A percentile compares a stretch with the other conserved stretches of the same genome.
Conservation (phyloP, 2,329 filamentous ascomycete genomes). For the Penicillium corylophilum region DNA sequence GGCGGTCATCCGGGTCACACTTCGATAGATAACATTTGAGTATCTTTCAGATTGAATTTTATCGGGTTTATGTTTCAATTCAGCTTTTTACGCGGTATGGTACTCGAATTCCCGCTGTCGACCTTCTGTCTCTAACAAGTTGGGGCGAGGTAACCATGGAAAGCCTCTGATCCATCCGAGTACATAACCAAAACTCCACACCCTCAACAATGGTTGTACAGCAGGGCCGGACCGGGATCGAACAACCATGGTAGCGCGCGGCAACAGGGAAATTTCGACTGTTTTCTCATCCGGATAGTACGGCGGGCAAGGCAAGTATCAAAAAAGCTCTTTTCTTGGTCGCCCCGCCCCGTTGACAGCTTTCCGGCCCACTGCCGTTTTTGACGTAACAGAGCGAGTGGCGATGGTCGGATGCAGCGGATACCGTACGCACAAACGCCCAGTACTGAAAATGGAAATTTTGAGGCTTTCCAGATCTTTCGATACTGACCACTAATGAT, state of each 20-base stretch:
- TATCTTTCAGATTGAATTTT: background rate
- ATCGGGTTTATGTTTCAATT: background rate
- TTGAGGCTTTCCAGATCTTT: background rate
- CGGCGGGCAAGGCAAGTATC: background rate
- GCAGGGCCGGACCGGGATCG: constrained; percentile 22
- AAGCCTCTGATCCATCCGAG: constrained; percentile 5
- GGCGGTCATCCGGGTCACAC: background rate
- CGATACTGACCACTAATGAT: background rate
- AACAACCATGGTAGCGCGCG: constrained; percentile 20
- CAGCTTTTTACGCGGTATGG: background rate
- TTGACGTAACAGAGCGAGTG: constrained; percentile 15
- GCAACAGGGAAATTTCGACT: constrained; percentile 1
- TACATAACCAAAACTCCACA: constrained; percentile 20
- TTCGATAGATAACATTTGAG: background rate
- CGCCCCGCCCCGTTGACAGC: constrained; percentile 19
- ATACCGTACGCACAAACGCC: constrained; percentile 17
- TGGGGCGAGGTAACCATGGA: constrained; percentile 16
- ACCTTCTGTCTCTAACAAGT: constrained; percentile 7
- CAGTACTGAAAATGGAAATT: background rate
- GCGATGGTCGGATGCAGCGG: constrained; percentile 20
- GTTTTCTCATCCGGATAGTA: constrained; percentile 1
- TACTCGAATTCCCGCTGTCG: constrained; percentile 4
- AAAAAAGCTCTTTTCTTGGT: constrained; percentile 2
- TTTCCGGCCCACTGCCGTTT: constrained; percentile 17
- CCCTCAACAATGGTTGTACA: constrained; percentile 20